Conservation (phyloP, 176 grass and related monocot species). For the Musa itinerans region DNA sequence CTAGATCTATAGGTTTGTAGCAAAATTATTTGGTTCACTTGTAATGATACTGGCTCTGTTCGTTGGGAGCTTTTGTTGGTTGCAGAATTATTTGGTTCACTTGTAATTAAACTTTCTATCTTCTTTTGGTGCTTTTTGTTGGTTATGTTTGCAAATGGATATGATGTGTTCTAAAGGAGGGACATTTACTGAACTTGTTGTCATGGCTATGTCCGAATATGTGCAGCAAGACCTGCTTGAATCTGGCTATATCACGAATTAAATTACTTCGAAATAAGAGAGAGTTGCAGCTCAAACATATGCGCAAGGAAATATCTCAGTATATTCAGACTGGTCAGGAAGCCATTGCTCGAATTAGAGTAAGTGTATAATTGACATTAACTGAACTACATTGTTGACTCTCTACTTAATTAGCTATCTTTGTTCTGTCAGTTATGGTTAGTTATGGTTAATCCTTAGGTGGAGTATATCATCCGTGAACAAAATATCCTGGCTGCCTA, state of each 20-base stretch:
- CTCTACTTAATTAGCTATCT: neutral
- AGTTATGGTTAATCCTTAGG: conserved; percentile 34
- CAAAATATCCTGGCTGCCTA: conserved; percentile 96
- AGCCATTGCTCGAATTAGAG: conserved; percentile 78
- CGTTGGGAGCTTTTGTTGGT: no score
- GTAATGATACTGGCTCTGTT: no score
- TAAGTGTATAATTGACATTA: conserved; percentile 21
- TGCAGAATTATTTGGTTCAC: no score
- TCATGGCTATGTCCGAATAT: neutral
- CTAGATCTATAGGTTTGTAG: no score
- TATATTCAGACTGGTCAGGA: conserved; percentile 91
- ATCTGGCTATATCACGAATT: conserved; percentile 90
- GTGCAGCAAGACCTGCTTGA: conserved; percentile 93
- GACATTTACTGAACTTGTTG: neutral
- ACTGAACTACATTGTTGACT: neutral
- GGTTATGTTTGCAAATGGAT: no score
- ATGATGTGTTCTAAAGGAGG: neutral
- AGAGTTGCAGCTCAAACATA: conserved; percentile 69
- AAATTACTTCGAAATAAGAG: conserved; percentile 98
- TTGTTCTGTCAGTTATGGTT: conserved; percentile 5
- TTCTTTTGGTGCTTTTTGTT: no score
- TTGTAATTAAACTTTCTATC: no score
- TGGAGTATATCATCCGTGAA: conserved; percentile 89
- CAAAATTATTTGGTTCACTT: no score
- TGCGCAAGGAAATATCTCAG: conserved; percentile 90